Evolutionary conservation across 345 rosid species (phyloP).

Genomic region (Eucalyptus lansdowneana): DNA sequence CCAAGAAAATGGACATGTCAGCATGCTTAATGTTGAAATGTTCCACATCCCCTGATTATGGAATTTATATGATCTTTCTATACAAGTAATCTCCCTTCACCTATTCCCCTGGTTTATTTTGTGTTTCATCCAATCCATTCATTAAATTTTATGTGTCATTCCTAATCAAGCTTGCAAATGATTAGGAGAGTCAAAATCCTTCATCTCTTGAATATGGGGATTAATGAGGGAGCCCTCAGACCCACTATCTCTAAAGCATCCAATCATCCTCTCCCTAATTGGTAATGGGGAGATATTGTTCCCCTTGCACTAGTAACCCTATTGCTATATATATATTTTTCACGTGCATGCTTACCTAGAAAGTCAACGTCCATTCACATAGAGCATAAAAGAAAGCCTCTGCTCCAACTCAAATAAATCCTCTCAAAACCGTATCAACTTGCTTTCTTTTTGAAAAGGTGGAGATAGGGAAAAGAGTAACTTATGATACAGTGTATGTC

Average conservation of each 20-base stretch:
- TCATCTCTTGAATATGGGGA: not conserved
- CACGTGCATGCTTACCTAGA: not conserved
- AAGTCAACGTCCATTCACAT: not conserved
- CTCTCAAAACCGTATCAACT: not conserved
- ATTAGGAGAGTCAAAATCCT: not conserved
- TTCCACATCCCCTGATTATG: not conserved
- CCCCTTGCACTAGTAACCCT: not conserved
- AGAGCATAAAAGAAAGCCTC: not conserved
- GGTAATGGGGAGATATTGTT: not conserved
- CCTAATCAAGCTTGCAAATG: not conserved
- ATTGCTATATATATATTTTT: not conserved
- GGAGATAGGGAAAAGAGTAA: not conserved
- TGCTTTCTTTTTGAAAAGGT: not conserved
- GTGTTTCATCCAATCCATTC: not conserved
- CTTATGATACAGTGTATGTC: not conserved
- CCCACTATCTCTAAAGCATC: not conserved
- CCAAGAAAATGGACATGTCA: not conserved
- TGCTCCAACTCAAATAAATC: not conserved
- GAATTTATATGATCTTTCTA: not conserved
- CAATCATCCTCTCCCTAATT: not conserved
- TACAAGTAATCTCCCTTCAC: not conserved
- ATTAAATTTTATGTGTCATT: not conserved
- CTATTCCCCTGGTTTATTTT: not conserved
- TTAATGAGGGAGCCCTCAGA: not conserved
- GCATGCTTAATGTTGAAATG: not conserved